A percentile compares a stretch with the other conserved stretches of the same genome.
These are phyloP conservation scores for Butyriboletus appendiculatus DNA, from an alignment of 1,284 basidiomycete genomes.

Conservation along the genomic window DNA sequence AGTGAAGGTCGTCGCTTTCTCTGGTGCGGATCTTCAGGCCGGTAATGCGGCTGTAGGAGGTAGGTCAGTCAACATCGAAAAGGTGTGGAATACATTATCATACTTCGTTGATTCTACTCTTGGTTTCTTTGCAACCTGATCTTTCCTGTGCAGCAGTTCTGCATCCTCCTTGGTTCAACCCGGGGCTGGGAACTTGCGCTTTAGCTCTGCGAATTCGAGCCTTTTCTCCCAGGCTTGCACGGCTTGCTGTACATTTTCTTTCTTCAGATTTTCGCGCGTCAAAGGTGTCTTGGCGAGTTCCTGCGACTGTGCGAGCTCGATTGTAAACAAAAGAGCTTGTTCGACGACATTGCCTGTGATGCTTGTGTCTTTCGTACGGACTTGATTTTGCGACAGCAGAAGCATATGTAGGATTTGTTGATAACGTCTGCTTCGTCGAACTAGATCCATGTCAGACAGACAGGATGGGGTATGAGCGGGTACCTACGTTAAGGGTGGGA, in stretches of 20 bases:
- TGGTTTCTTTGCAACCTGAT: conserved; percentile 61
- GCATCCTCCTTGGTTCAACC: conserved; percentile 81
- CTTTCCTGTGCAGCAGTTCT: conserved; percentile 78
- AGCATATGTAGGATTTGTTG: conserved; percentile 98
- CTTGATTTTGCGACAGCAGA: conserved; percentile 95
- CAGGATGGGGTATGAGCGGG: not conserved
- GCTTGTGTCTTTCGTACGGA: conserved; percentile 93
- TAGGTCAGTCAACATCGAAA: not conserved
- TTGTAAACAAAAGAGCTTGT: conserved; percentile 83
- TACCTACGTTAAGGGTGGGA: conserved; percentile 73
- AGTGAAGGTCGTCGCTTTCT: conserved; percentile 44
- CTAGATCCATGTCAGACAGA: conserved; percentile 41
- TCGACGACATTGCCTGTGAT: conserved; percentile 85
- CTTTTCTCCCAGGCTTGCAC: conserved; percentile 80
- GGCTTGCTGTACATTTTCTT: conserved; percentile 58
- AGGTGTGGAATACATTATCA: conserved; percentile 4
- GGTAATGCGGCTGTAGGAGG: conserved; percentile 42
- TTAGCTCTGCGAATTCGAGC: conserved; percentile 75
- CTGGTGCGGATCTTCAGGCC: conserved; percentile 51
- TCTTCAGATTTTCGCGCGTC: conserved; percentile 76
- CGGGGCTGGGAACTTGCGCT: conserved; percentile 71
- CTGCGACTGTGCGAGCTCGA: conserved; percentile 72
- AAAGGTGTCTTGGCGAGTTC: conserved; percentile 74
- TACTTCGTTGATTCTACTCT: conserved; percentile 47
- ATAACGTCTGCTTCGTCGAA: conserved; percentile 88